Percentiles rank a stretch among this genome's conserved stretches.
These are phyloP conservation scores for Aureobasidium sp. DNA, from an alignment of 2,329 filamentous ascomycete species.

Conservation along the genomic window DNA sequence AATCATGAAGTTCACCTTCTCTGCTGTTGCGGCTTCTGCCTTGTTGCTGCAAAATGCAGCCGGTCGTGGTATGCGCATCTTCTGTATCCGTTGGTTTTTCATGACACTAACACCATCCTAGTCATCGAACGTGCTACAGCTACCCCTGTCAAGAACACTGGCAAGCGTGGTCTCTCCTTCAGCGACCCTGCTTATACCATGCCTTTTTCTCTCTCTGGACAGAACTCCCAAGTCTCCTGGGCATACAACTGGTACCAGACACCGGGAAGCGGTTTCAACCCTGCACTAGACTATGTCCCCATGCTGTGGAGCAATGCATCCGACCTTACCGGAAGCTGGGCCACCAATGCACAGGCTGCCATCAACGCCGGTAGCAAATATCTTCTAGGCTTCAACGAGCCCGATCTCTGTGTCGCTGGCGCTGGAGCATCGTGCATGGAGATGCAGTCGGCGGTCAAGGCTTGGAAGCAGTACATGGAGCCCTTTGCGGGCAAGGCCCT, in stretches of 20 bases:
- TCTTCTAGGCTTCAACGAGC: conserved; percentile 61
- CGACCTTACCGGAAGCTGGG: conserved; percentile 17
- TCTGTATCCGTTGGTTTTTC: no score
- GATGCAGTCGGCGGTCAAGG: conserved; percentile 39
- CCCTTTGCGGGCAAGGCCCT: conserved; percentile 39
- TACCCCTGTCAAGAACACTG: conserved; percentile 21
- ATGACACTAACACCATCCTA: not conserved
- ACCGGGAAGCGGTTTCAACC: conserved; percentile 21
- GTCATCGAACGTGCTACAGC: conserved; percentile 13
- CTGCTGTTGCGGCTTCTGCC: not conserved
- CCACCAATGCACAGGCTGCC: conserved; percentile 17
- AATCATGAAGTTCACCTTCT: not conserved
- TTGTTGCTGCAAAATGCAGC: not conserved
- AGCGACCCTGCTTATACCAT: conserved; percentile 46
- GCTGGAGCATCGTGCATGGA: conserved; percentile 46
- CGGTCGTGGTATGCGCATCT: conserved; percentile 1
- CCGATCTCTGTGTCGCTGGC: conserved; percentile 41
- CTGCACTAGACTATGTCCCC: conserved; percentile 20
- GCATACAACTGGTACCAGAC: conserved; percentile 30
- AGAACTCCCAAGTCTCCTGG: conserved; percentile 26
- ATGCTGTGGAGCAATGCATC: conserved; percentile 20
- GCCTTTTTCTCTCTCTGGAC: conserved; percentile 28
- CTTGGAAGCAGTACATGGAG: conserved; percentile 46
- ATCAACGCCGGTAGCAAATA: conserved; percentile 32
- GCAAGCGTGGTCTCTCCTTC: conserved; percentile 61